Percentiles rank a stretch among this genome's conserved stretches.
phyloP scores from a whole-genome alignment of 805 yeast species.

The Tetrapisispora pingtungensis region DNA sequence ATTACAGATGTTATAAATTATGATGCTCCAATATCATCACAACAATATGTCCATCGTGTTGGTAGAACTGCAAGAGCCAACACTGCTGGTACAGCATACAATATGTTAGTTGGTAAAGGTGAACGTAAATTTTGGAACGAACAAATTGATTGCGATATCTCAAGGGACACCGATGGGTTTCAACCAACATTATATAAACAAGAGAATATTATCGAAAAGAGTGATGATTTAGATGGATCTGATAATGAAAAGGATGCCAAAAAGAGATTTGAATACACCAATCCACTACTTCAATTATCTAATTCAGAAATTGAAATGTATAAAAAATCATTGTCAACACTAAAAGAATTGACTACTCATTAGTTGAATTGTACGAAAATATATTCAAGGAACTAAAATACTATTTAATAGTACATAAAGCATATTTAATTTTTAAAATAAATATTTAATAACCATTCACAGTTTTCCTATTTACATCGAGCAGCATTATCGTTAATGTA shows the following conservation, averaged over 20 bases:
- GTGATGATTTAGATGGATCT: not conserved
- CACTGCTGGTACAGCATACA: conserved; percentile 63
- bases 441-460: too few species aligned
- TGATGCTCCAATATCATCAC: conserved; percentile 77
- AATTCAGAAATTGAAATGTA: conserved; percentile 34
- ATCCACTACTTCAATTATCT: conserved; percentile 22
- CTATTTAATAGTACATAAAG: not conserved
- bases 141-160: conserved; percentile 41
- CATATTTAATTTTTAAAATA: not conserved
- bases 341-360: conserved; percentile 36
- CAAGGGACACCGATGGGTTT: conserved; percentile 34
- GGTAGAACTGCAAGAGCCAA: conserved; percentile 98
- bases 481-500: too few species aligned
- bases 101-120: conserved; percentile 64
- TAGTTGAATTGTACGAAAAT: not conserved
- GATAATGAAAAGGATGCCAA: conserved; percentile 5
- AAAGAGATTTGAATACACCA: conserved; percentile 2
- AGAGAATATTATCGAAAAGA: conserved; percentile 4
- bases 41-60: conserved; percentile 91
- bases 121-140: conserved; percentile 58
- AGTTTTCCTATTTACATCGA: too few species aligned
- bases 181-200: conserved; percentile 21
- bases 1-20: conserved; percentile 76
- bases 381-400: too few species aligned
- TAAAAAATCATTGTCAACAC: conserved; percentile 33